Evolutionary conservation across 2,329 filamentous ascomycete species (phyloP).

Genomic region (Pyrenophora tritici-repentis): DNA sequence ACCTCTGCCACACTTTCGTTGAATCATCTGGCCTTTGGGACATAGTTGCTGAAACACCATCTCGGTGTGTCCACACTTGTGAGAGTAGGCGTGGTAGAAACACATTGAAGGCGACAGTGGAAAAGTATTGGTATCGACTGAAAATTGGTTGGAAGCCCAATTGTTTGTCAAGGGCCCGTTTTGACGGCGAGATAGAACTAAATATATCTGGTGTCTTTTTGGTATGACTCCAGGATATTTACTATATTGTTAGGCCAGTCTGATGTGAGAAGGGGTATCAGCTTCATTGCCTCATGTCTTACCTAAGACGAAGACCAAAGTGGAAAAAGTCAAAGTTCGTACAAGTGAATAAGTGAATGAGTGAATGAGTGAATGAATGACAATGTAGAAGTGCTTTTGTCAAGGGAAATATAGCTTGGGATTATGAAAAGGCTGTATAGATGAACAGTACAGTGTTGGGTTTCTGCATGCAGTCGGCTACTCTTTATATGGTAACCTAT

Average conservation of each 20-base stretch:
- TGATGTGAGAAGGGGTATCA: not conserved
- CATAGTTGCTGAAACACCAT: constrained; percentile 43
- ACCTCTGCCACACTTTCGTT: constrained; percentile 38
- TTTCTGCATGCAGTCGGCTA: not conserved
- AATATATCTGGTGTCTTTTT: too few species aligned
- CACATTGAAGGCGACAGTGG: constrained; percentile 45
- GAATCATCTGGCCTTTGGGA: constrained; percentile 36
- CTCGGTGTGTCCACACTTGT: constrained; percentile 53
- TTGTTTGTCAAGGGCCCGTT: not conserved
- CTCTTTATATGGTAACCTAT: constrained; percentile 3
- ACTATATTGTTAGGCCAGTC: not conserved
- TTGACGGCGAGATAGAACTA: too few species aligned
- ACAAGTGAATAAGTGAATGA: not conserved
- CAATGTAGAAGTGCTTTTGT: not conserved
- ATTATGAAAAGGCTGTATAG: not conserved
- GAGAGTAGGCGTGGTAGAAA: constrained; percentile 55
- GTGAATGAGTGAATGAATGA: not conserved
- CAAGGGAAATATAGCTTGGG: not conserved
- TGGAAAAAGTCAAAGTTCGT: not conserved
- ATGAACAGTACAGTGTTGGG: not conserved
- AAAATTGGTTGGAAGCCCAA: not conserved
- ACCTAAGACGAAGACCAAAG: not conserved
- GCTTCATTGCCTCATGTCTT: not conserved
- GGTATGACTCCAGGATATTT: too few species aligned
- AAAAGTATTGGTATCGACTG: not conserved